Conservation (phyloP, 345 rosid genomes). For the Noccaea bulbosa region DNA sequence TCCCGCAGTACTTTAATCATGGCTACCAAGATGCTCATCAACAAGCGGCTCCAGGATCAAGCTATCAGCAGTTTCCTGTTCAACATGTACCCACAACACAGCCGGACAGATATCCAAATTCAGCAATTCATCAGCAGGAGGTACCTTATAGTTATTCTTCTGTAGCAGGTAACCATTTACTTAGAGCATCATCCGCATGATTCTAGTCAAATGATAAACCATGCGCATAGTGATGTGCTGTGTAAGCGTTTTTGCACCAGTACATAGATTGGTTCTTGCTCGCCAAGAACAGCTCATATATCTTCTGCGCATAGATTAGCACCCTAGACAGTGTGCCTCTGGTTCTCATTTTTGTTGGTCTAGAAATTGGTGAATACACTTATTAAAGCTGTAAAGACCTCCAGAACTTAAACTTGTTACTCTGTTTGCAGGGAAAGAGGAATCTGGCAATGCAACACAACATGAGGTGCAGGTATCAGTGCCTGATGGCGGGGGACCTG, state of each 20-base stretch:
- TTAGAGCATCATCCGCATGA: conserved; percentile 19
- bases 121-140: conserved; percentile 97
- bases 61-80: conserved; percentile 69
- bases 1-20: conserved; percentile 58
- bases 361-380: conserved; percentile 4
- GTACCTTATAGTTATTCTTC: conserved; percentile 99
- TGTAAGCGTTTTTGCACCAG: conserved; percentile 4
- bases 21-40: conserved; percentile 67
- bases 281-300: conserved; percentile 15
- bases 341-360: conserved; percentile 24
- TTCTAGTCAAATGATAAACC: background rate
- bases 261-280: conserved; percentile 1
- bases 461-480: conserved; percentile 47
- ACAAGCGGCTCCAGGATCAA: conserved; percentile 48
- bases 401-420: conserved; percentile 12
- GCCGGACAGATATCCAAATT: conserved; percentile 52
- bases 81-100: conserved; percentile 45
- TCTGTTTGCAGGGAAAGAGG: conserved; percentile 41
- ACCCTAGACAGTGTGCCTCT: background rate
- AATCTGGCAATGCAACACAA: conserved; percentile 31
- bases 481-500: conserved; percentile 52
- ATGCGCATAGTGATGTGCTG: conserved; percentile 20
- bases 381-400: background rate
- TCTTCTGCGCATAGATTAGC: background rate
- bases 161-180: conserved; percentile 92